phyloP scores from a whole-genome alignment of 1,284 basidiomycete species.

The Tilletia indica region DNA sequence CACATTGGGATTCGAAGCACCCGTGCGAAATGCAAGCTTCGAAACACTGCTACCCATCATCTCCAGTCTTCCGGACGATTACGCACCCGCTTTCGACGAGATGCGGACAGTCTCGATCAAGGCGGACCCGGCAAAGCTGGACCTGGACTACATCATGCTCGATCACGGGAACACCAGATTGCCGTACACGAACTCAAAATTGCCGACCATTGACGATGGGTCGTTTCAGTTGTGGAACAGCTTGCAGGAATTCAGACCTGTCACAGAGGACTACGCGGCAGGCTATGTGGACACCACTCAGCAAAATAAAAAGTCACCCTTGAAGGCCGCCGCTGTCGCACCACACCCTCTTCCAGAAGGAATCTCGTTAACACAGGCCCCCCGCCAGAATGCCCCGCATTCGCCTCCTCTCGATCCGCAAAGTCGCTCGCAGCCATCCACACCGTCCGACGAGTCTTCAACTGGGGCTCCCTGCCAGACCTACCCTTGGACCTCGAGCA shows the following conservation, averaged over 20 bases:
- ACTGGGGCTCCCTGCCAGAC: constrained; percentile 33
- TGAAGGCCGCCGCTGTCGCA: not conserved
- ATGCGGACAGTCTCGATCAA: not conserved
- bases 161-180: constrained; percentile 12
- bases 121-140: not conserved
- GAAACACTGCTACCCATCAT: constrained; percentile 40
- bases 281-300: constrained; percentile 29
- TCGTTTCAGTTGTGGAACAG: constrained; percentile 35
- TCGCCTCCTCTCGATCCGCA: constrained; percentile 24
- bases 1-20: constrained; percentile 30
- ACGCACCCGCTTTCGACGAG: constrained; percentile 19
- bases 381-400: constrained; percentile 30
- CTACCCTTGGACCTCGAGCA: constrained; percentile 23
- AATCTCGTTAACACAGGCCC: not conserved
- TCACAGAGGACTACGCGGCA: constrained; percentile 36
- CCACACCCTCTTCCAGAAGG: constrained; percentile 11
- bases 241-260: constrained; percentile 36
- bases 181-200: constrained; percentile 36
- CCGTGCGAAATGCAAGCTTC: constrained; percentile 34
- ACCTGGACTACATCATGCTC: constrained; percentile 26
- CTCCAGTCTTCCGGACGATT: constrained; percentile 29
- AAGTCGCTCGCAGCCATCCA: constrained; percentile 17
- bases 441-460: constrained; percentile 32
- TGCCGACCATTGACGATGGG: constrained; percentile 33
- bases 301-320: constrained; percentile 5